Evolutionary conservation across 1,284 basidiomycete genomes (phyloP).

Genomic region (Naganishia liquefaciens): DNA sequence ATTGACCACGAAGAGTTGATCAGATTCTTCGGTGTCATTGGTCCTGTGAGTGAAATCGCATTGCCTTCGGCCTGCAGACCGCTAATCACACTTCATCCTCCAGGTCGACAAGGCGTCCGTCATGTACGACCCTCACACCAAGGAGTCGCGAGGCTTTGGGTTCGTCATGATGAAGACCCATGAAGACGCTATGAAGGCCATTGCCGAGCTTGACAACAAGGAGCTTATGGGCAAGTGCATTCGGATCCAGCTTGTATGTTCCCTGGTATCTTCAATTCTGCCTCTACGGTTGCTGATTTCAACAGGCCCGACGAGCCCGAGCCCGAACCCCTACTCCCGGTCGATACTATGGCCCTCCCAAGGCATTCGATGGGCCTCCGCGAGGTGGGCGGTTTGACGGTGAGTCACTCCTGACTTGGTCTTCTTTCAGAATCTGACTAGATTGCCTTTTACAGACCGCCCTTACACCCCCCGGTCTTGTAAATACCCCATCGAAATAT

Average conservation of each 20-base stretch:
- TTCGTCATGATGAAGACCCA: conserved; percentile 91
- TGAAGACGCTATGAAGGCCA: conserved; percentile 87
- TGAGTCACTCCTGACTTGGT: conserved; percentile 18
- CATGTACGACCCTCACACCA: conserved; percentile 95
- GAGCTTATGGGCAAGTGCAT: conserved; percentile 83
- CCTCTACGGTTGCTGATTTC: conserved; percentile 2
- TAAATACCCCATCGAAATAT: conserved; percentile 8
- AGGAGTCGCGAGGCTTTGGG: conserved; percentile 94
- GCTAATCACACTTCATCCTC: neutral
- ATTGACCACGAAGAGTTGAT: conserved; percentile 86
- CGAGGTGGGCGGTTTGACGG: conserved; percentile 37
- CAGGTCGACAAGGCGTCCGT: conserved; percentile 73
- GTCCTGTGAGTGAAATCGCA: conserved; percentile 64
- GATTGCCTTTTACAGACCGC: conserved; percentile 39
- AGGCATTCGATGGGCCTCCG: conserved; percentile 61
- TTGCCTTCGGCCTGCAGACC: neutral
- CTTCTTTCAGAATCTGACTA: neutral
- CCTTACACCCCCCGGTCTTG: conserved; percentile 53
- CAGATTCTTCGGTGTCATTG: conserved; percentile 81
- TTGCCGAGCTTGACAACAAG: conserved; percentile 76
- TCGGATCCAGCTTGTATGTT: conserved; percentile 16
- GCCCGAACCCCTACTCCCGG: conserved; percentile 94
- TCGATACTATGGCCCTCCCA: conserved; percentile 84
- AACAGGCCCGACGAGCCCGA: conserved; percentile 84
- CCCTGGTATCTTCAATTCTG: neutral